A percentile compares a stretch with the other conserved stretches of the same genome.
Evolutionary conservation across 768 basidiomycete genomes (phyloP).

Genomic region (Suillus sp.): DNA sequence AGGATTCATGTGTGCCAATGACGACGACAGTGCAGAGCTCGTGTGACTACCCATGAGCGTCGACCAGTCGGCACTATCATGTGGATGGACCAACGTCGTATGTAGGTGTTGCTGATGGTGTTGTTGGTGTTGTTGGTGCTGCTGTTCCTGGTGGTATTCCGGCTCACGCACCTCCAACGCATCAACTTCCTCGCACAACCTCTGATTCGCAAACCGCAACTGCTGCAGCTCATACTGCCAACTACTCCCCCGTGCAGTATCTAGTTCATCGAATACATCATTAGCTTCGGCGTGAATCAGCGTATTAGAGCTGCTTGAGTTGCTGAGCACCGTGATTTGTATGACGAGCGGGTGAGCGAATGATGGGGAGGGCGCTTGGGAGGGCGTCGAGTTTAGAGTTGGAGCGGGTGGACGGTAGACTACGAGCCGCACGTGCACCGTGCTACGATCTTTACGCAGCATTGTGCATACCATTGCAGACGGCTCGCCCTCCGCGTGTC

Average conservation of each 20-base stretch:
- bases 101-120: slow-evolving; percentile 13
- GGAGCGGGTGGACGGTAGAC: slow-evolving; percentile 39
- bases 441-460: slow-evolving; percentile 39
- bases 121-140: slow-evolving; percentile 2
- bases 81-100: slow-evolving; percentile 9
- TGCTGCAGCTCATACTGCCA: slow-evolving; percentile 96
- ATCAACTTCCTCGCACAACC: slow-evolving; percentile 59
- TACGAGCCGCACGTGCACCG: slow-evolving; percentile 35
- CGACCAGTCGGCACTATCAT: not conserved
- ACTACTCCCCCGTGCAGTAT: slow-evolving; percentile 65
- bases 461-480: slow-evolving; percentile 38
- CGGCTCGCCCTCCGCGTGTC: slow-evolving; percentile 23
- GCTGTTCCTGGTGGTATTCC: not conserved
- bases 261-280: slow-evolving; percentile 75
- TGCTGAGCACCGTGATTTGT: slow-evolving; percentile 28
- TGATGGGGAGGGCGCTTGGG: slow-evolving; percentile 19
- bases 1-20: slow-evolving; percentile 25
- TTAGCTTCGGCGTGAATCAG: slow-evolving; percentile 21
- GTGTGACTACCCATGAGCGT: slow-evolving; percentile 6
- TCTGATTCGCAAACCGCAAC: slow-evolving; percentile 69
- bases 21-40: slow-evolving; percentile 31
- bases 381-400: not conserved
- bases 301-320: slow-evolving; percentile 7
- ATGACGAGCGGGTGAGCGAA: slow-evolving; percentile 30
- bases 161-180: slow-evolving; percentile 35